Conservation (phyloP, 2,329 filamentous ascomycete species). For the Aspergillus udagawae region DNA sequence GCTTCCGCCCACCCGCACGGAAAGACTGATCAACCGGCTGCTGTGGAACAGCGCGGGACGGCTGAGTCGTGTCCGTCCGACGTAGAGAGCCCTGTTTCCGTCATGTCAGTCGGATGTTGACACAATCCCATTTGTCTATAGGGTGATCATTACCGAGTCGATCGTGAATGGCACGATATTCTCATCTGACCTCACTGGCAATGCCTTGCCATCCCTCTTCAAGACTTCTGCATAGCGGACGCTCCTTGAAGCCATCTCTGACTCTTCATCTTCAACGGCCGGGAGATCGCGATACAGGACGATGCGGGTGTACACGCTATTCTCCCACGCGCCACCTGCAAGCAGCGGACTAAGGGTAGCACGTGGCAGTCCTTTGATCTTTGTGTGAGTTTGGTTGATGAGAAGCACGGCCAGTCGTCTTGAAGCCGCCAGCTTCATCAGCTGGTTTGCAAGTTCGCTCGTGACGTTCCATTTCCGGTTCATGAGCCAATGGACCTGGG, state of each 20-base stretch:
- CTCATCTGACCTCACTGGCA: conserved; percentile 22
- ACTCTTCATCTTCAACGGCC: conserved; percentile 33
- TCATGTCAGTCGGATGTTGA: neutral
- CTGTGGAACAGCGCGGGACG: conserved; percentile 2
- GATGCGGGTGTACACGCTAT: conserved; percentile 67
- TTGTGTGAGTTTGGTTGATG: conserved; percentile 77
- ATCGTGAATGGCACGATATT: conserved; percentile 40
- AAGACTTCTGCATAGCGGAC: conserved; percentile 61
- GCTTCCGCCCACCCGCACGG: conserved; percentile 28
- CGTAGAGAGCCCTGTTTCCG: conserved; percentile 11
- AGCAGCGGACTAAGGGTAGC: conserved; percentile 73
- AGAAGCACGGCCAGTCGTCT: conserved; percentile 70
- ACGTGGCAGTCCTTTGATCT: conserved; percentile 61
- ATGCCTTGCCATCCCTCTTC: conserved; percentile 56
- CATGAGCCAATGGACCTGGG: conserved; percentile 35
- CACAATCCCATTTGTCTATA: neutral
- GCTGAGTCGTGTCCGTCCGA: conserved; percentile 7
- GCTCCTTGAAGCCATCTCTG: conserved; percentile 36
- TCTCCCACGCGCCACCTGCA: conserved; percentile 75
- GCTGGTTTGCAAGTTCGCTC: conserved; percentile 56
- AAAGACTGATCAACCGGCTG: conserved; percentile 8
- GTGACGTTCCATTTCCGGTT: conserved; percentile 56
- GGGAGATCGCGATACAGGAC: conserved; percentile 77
- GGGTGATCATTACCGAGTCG: conserved; percentile 26
- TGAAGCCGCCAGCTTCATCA: conserved; percentile 70